Base-by-base conservation (phyloP, 2,329 filamentous ascomycete species). In the Fusarium lyarnte region DNA sequence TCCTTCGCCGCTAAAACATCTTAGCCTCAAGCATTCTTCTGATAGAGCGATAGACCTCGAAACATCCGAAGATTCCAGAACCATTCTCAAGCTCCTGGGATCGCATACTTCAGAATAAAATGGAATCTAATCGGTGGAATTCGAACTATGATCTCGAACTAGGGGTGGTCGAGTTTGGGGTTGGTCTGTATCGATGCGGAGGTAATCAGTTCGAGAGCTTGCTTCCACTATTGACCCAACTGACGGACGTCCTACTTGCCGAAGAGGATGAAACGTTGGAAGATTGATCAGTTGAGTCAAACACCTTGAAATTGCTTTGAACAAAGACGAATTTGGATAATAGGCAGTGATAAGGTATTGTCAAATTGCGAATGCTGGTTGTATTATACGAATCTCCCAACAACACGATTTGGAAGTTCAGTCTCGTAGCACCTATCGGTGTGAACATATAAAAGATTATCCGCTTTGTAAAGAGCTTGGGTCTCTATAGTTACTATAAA, bases 241-340 rank as follows among this genome's bases (percentile, higher is more conserved):
- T 47, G 6, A 17, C 35, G 4, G 17, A 42, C 6, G 7, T 62
- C 0, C 23, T 62, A 0, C 17, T 23, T 13, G 25, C 23, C 1
- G 19, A 27, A 59, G 53, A 31, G 12, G 16, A 3, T 25, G 47
- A 1, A 3, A 8, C 6, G 6, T 10, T 4, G 13, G 7, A 27
- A 1, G 4, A 31, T 11, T 52, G 23, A 31, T 31, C 9, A 27
- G 21, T 5, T 4, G 2, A 12, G 21, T 29, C 27, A 29, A 21
- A 16, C 6, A 8, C 4, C 17, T 3, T 10, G 35, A 33, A 5
- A 29, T 25, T 6, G 16, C 12, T 25, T 7, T 8, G 42, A 31
- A 12, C 5, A 3, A n/a, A 16, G 8, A 29, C 29, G 1, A 6
- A 0, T 31, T 31, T 19, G 5, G 7, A 3, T 17, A 47, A 7